phyloP scores from a whole-genome alignment of 352 stramenopile species.

The Globisporangium orthogonon region DNA sequence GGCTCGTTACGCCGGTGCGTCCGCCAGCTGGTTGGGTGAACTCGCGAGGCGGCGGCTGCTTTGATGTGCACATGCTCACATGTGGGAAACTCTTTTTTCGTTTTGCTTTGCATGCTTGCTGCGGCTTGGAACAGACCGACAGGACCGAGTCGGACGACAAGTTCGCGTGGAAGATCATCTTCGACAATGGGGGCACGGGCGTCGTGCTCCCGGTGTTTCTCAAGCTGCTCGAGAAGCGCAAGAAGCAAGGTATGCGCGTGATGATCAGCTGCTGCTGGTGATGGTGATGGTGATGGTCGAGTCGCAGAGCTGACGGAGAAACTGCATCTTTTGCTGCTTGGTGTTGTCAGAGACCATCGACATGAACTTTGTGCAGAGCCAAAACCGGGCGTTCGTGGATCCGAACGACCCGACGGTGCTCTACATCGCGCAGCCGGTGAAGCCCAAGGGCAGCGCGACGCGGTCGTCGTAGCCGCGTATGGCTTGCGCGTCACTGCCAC shows the following conservation, averaged over 20 bases:
- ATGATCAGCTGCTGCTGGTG: background rate
- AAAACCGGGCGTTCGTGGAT: conserved; percentile 83
- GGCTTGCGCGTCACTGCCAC: no score
- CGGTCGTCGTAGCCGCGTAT: conserved; percentile 3
- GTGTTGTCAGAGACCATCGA: conserved; percentile 45
- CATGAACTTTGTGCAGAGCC: conserved; percentile 63
- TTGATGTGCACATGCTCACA: background rate
- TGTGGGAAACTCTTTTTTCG: background rate
- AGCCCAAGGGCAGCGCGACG: conserved; percentile 13
- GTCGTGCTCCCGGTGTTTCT: conserved; percentile 83
- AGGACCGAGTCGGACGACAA: conserved; percentile 12
- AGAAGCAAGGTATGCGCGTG: conserved; percentile 45
- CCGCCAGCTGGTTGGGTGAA: background rate
- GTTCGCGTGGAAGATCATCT: conserved; percentile 76
- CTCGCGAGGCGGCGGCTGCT: background rate
- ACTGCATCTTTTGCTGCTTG: background rate
- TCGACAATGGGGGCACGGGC: conserved; percentile 78
- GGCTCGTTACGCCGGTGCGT: conserved; percentile 50
- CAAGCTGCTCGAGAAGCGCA: conserved; percentile 68
- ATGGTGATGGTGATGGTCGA: background rate
- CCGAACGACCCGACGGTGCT: conserved; percentile 84
- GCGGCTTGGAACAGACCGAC: background rate
- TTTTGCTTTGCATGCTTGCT: background rate
- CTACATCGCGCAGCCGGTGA: conserved; percentile 72
- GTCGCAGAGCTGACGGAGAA: background rate